These are phyloP conservation scores for Diaporthe longicolla DNA, from an alignment of 2,329 filamentous ascomycete species.

Conservation along the genomic window DNA sequence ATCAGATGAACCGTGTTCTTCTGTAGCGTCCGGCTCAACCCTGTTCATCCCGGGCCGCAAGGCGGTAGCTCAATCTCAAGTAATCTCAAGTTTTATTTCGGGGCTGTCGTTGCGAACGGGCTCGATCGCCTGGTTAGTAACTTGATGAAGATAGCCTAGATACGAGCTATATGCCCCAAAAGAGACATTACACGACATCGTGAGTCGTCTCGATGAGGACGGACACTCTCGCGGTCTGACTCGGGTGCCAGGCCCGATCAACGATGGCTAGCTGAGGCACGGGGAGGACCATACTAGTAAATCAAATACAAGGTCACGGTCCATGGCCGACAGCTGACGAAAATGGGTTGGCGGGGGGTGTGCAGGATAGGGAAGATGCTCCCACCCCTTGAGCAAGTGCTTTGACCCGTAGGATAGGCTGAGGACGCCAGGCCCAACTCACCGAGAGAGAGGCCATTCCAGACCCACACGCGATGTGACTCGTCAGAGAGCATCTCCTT, in stretches of 20 bases:
- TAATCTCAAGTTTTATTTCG: not conserved
- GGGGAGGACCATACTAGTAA: not conserved
- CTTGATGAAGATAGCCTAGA: not conserved
- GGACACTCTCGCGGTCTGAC: not conserved
- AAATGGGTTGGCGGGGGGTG: not conserved
- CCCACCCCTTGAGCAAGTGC: slow-evolving; percentile 8
- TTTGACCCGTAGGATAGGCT: slow-evolving; percentile 7
- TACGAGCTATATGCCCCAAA: slow-evolving; percentile 4
- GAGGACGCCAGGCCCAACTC: slow-evolving; percentile 7
- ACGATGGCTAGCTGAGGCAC: not conserved
- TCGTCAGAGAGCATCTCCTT: slow-evolving; percentile 24
- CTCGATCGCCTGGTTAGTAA: not conserved
- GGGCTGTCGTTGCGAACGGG: not conserved
- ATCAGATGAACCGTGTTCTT: slow-evolving; percentile 23
- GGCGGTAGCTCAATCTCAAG: not conserved
- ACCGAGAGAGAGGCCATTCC: slow-evolving; percentile 15
- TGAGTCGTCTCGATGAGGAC: not conserved
- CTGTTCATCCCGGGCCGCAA: not conserved
- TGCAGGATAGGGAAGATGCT: not conserved
- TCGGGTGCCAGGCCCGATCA: not conserved
- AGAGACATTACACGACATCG: slow-evolving; percentile 8
- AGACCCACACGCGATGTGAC: slow-evolving; percentile 28
- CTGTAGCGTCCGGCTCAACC: not conserved
- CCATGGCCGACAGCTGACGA: slow-evolving; percentile 6
- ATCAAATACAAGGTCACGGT: not conserved